Percentiles rank a stretch among this genome's conserved stretches.
These are phyloP conservation scores for Neurospora sp. DNA, from an alignment of 495 filamentous ascomycete genomes.

Conservation along the genomic window DNA sequence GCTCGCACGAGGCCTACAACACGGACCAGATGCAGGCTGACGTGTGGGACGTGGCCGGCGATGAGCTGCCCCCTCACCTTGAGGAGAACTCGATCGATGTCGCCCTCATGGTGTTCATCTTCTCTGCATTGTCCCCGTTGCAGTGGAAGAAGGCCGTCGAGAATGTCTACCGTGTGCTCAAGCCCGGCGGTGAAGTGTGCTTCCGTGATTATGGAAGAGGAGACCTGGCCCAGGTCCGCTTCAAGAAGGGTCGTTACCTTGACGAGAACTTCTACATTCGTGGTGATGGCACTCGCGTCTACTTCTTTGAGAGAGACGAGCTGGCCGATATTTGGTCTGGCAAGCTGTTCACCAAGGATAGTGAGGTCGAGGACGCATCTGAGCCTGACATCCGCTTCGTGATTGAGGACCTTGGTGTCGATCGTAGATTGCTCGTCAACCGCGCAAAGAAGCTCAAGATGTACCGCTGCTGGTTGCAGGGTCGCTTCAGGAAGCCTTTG, in stretches of 20 bases:
- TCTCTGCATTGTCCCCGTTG: conserved; percentile 75
- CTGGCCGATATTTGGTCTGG: conserved; percentile 69
- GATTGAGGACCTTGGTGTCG: conserved; percentile 65
- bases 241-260: conserved; percentile 86
- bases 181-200: conserved; percentile 78
- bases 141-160: conserved; percentile 78
- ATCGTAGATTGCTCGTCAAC: conserved; percentile 85
- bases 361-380: conserved; percentile 8
- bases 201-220: conserved; percentile 95
- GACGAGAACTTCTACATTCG: conserved; percentile 95
- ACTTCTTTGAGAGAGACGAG: conserved; percentile 89
- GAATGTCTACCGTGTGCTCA: conserved; percentile 74
- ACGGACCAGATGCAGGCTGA: conserved; percentile 63
- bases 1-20: conserved; percentile 53
- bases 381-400: conserved; percentile 44
- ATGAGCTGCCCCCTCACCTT: conserved; percentile 67
- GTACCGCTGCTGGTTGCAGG: conserved; percentile 98
- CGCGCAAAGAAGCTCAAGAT: conserved; percentile 85
- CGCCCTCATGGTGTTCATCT: conserved; percentile 91
- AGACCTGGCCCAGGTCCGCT: conserved; percentile 90
- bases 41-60: conserved; percentile 78
- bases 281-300: conserved; percentile 91
- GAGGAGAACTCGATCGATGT: conserved; percentile 70
- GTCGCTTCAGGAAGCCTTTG: conserved; percentile 53
- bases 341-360: conserved; percentile 8